phyloP scores from a whole-genome alignment of 805 yeast species.

The Millerago galiae region DNA sequence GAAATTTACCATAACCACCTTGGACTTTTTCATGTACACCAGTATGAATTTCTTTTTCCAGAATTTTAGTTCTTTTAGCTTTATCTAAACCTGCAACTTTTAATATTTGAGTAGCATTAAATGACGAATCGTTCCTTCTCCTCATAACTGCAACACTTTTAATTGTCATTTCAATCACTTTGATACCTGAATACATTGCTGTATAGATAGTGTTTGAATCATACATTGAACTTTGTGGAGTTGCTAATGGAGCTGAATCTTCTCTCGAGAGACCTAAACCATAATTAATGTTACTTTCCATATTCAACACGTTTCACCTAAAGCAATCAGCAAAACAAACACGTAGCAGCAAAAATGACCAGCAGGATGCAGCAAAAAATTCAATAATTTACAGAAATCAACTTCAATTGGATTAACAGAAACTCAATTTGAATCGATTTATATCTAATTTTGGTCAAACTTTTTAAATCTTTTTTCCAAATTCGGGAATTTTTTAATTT shows the following conservation, averaged over 20 bases:
- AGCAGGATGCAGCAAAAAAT: not conserved
- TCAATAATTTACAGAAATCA: too few relatives aligned
- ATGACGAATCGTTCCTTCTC: slow-evolving; percentile 69
- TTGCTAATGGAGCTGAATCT: slow-evolving; percentile 2
- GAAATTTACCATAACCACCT: slow-evolving; percentile 81
- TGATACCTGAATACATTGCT: slow-evolving; percentile 73
- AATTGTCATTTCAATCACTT: slow-evolving; percentile 72
- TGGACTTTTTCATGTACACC: slow-evolving; percentile 71
- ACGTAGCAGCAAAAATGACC: not conserved
- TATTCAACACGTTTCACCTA: not conserved
- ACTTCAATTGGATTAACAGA: not conserved
- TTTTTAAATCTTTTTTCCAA: not conserved
- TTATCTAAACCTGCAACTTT: slow-evolving; percentile 75
- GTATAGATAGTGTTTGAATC: slow-evolving; percentile 46
- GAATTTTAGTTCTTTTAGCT: slow-evolving; percentile 66
- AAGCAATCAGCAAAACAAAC: not conserved
- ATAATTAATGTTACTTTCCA: not conserved
- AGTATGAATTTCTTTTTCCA: slow-evolving; percentile 67
- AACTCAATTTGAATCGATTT: too few relatives aligned
- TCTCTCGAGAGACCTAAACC: slow-evolving; percentile 6
- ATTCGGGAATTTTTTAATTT: not conserved
- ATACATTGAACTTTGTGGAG: slow-evolving; percentile 5
- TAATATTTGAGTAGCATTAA: slow-evolving; percentile 77
- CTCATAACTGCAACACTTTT: slow-evolving; percentile 73
- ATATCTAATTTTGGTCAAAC: too few relatives aligned